These are phyloP conservation scores for Neoboletus magnificus DNA, from an alignment of 768 basidiomycete genomes.

Conservation along the genomic window DNA sequence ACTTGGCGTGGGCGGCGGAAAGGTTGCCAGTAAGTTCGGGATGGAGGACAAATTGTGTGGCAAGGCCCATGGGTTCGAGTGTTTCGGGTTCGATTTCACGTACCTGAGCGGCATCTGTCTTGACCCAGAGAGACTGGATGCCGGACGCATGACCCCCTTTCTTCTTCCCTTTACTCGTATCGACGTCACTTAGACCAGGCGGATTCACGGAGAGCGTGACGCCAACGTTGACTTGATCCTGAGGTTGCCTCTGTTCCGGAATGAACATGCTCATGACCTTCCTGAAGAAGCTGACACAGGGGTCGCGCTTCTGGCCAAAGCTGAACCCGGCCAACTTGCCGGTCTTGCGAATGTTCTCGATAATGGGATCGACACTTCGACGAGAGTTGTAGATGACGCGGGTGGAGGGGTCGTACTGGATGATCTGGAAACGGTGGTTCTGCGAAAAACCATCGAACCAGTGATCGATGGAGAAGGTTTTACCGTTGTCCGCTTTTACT, in stretches of 20 bases:
- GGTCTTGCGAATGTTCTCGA: slow-evolving; percentile 28
- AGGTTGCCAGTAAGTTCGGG: slow-evolving; percentile 33
- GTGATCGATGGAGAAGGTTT: slow-evolving; percentile 30
- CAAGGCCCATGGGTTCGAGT: slow-evolving; percentile 34
- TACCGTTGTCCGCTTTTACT: slow-evolving; percentile 19
- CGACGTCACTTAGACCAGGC: slow-evolving; percentile 23
- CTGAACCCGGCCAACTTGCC: slow-evolving; percentile 15
- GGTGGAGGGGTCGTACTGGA: slow-evolving; percentile 17
- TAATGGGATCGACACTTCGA: slow-evolving; percentile 26
- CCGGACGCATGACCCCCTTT: slow-evolving; percentile 24
- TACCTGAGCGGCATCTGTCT: slow-evolving; percentile 29
- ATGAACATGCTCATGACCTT: slow-evolving; percentile 31
- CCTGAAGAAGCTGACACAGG: slow-evolving; percentile 29
- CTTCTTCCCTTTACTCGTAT: slow-evolving; percentile 19
- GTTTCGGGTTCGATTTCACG: slow-evolving; percentile 37
- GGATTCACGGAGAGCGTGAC: slow-evolving; percentile 32
- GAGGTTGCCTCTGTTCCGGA: slow-evolving; percentile 7
- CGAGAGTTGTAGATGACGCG: slow-evolving; percentile 36
- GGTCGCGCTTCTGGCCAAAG: slow-evolving; percentile 34
- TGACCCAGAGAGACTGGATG: slow-evolving; percentile 29
- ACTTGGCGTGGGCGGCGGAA: slow-evolving; percentile 37
- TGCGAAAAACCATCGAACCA: slow-evolving; percentile 43
- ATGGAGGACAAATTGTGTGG: slow-evolving; percentile 28
- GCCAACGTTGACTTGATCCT: slow-evolving; percentile 20
- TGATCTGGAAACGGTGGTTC: slow-evolving; percentile 40